phyloP scores from a whole-genome alignment of 2,329 filamentous ascomycete genomes.

The Hymenoscyphus fraxineus region DNA sequence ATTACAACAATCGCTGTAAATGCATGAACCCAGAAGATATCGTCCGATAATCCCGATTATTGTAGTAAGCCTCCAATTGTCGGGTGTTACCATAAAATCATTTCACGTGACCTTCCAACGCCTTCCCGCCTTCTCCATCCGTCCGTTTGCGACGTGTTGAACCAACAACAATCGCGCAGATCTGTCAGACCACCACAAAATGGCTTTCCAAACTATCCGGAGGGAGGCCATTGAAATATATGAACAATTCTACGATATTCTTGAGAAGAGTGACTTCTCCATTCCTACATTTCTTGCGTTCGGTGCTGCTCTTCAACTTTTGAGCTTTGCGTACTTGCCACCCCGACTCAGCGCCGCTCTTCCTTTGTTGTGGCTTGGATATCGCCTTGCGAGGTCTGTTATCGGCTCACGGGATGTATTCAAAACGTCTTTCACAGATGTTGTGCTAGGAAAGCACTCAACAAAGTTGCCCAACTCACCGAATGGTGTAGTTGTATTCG shows the following conservation, averaged over 20 bases:
- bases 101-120: not conserved
- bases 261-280: slow-evolving; percentile 6
- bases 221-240: not conserved
- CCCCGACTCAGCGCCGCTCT: not conserved
- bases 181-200: not conserved
- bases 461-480: not conserved
- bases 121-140: not conserved
- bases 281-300: slow-evolving; percentile 8
- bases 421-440: not conserved
- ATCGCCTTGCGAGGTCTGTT: not conserved
- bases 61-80: no score
- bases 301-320: slow-evolving; percentile 7
- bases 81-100: not conserved
- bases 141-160: not conserved
- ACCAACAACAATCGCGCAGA: not conserved
- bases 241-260: slow-evolving; percentile 1
- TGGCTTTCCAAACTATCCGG: not conserved
- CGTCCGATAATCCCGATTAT: no score
- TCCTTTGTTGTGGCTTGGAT: slow-evolving; percentile 5
- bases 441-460: not conserved
- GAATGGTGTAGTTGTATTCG: slow-evolving; percentile 7
- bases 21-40: no score
- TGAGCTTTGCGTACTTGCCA: slow-evolving; percentile 2
- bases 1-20: not conserved
- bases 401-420: slow-evolving; percentile 3